Percentiles rank a stretch among this genome's conserved stretches.
phyloP scores from a whole-genome alignment of 352 stramenopile species.

The Phytophthora chlamydospora region DNA sequence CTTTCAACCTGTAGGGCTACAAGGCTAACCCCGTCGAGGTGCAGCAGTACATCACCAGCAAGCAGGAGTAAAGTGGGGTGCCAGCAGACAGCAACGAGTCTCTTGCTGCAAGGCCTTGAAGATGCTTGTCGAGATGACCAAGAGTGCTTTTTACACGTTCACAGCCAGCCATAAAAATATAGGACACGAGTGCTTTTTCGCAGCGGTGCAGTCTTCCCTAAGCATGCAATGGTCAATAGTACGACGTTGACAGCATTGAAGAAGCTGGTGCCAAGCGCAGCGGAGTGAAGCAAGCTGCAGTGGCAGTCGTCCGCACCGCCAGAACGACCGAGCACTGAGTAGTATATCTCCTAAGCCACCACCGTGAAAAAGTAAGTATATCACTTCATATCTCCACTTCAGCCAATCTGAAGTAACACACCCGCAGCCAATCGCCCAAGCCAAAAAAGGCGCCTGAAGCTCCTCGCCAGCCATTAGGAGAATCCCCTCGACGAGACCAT shows the following conservation, averaged over 20 bases:
- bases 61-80: conserved; percentile 29
- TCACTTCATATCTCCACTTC: conserved; percentile 22
- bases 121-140: neutral
- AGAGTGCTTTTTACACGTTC: conserved; percentile 21
- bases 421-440: conserved; percentile 24
- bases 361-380: neutral
- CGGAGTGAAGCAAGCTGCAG: neutral
- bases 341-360: conserved; percentile 9
- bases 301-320: conserved; percentile 1
- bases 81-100: neutral
- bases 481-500: conserved; percentile 67
- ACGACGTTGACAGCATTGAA: no score
- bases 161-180: conserved; percentile 32
- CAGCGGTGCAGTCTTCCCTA: no score
- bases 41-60: conserved; percentile 65
- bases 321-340: neutral
- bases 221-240: no score
- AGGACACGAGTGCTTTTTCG: conserved; percentile 22
- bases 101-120: conserved; percentile 4
- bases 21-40: conserved; percentile 65
- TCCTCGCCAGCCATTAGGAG: conserved; percentile 18
- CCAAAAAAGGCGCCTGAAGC: neutral
- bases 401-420: conserved; percentile 22
- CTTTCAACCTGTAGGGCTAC: conserved; percentile 80
- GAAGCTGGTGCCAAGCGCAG: neutral